A percentile compares a stretch with the other conserved stretches of the same genome.
These are phyloP conservation scores for Tagetes erecta DNA, from an alignment of 129 eudicot genomes.

Conservation along the genomic window DNA sequence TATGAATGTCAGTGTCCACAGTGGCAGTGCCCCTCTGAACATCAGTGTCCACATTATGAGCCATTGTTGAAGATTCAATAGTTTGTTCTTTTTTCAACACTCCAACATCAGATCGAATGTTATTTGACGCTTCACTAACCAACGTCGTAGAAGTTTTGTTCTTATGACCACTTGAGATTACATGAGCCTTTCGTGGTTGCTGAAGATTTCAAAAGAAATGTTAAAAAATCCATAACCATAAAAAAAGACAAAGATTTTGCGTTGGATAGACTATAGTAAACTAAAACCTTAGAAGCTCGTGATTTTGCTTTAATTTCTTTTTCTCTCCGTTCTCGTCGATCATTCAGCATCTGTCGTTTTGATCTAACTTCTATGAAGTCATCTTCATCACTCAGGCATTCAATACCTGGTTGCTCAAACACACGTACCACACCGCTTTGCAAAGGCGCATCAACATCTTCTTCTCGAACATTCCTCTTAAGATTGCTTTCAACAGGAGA, in stretches of 20 bases:
- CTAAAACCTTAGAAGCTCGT: constrained; percentile 54
- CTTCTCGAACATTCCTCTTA: constrained; percentile 66
- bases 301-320: constrained; percentile 84
- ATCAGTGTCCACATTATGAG: constrained; percentile 53
- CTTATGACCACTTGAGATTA: constrained; percentile 23
- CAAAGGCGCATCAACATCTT: constrained; percentile 87
- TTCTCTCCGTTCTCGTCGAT: constrained; percentile 91
- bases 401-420: constrained; percentile 82
- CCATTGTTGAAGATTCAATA: constrained; percentile 36
- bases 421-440: constrained; percentile 91
- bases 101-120: constrained; percentile 38
- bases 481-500: constrained; percentile 52
- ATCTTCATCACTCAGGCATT: constrained; percentile 92
- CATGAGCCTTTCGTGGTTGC: constrained; percentile 60
- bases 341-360: constrained; percentile 92
- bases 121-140: constrained; percentile 44
- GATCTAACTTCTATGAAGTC: constrained; percentile 96
- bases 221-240: neutral
- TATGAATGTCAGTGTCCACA: constrained; percentile 38
- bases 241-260: neutral
- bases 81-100: constrained; percentile 46
- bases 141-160: constrained; percentile 33
- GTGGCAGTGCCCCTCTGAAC: neutral
- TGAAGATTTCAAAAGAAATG: constrained; percentile 28
- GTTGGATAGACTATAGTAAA: neutral